A percentile compares a stretch with the other conserved stretches of the same genome.
Evolutionary conservation across 805 yeast species (phyloP).

Genomic region (Yamadazyma scolyti): DNA sequence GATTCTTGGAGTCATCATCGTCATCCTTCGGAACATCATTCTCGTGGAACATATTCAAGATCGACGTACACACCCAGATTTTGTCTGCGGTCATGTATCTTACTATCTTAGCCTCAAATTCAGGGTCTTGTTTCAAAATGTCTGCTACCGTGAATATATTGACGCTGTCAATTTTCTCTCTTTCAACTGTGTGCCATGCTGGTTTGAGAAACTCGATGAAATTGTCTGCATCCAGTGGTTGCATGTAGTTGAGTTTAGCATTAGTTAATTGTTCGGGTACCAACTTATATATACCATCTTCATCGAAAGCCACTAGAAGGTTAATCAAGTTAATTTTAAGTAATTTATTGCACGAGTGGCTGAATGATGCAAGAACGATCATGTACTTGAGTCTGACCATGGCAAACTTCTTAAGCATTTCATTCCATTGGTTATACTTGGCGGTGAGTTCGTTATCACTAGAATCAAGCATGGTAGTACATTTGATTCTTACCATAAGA

Average conservation of each 20-base stretch:
- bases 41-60: slow-evolving; percentile 8
- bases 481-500: slow-evolving; percentile 6
- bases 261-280: slow-evolving; percentile 2
- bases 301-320: slow-evolving; percentile 6
- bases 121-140: slow-evolving; percentile 3
- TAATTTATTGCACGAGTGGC: slow-evolving; percentile 3
- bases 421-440: slow-evolving; percentile 1
- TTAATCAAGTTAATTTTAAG: slow-evolving; percentile 6
- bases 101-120: slow-evolving; percentile 4
- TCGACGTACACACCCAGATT: slow-evolving; percentile 7
- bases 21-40: slow-evolving; percentile 7
- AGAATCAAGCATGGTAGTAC: slow-evolving; percentile 1
- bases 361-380: slow-evolving; percentile 1
- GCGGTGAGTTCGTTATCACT: neutral
- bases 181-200: slow-evolving; percentile 4
- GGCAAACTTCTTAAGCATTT: slow-evolving; percentile 3
- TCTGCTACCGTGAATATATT: slow-evolving; percentile 7
- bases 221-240: slow-evolving; percentile 1
- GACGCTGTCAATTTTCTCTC: slow-evolving; percentile 2
- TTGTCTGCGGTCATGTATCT: slow-evolving; percentile 6
- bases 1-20: slow-evolving; percentile 1
- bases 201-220: slow-evolving; percentile 1
- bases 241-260: neutral
- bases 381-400: slow-evolving; percentile 7
- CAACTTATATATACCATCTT: slow-evolving; percentile 8